Evolutionary conservation across 148 eudicot genomes (phyloP).

Genomic region (Rhododendron ovatum): DNA sequence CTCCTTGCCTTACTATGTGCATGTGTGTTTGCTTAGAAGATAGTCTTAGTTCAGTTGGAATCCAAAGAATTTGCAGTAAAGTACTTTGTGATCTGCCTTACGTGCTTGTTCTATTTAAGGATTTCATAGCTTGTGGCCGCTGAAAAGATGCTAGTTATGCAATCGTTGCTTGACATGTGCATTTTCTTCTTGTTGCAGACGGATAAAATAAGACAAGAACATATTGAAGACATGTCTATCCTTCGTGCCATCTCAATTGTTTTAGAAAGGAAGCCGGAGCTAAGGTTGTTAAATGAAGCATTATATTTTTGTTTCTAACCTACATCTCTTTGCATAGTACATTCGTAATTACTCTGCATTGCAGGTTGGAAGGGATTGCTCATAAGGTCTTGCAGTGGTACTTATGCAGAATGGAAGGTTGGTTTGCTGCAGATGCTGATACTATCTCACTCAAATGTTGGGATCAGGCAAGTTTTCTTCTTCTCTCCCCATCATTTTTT

Average conservation of each 20-base stretch:
- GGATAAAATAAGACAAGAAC: conserved; percentile 57
- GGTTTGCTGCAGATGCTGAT: conserved; percentile 99
- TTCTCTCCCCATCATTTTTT: not conserved
- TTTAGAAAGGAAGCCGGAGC: conserved; percentile 78
- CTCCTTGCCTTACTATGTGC: not conserved
- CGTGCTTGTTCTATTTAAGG: not conserved
- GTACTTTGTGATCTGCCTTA: not conserved
- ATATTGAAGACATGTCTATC: conserved; percentile 73
- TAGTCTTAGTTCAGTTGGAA: conserved; percentile 4
- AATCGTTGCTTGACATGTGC: not conserved
- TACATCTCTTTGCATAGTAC: not conserved
- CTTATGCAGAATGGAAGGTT: conserved; percentile 99
- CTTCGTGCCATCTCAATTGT: conserved; percentile 67
- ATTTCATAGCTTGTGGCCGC: not conserved
- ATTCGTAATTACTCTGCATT: conserved; percentile 14
- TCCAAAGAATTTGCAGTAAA: not conserved
- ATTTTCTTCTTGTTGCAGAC: conserved; percentile 39
- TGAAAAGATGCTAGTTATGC: not conserved
- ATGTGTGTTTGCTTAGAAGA: not conserved
- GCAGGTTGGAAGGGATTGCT: conserved; percentile 86
- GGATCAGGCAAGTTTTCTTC: conserved; percentile 62
- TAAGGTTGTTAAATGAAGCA: conserved; percentile 38
- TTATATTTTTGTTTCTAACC: not conserved
- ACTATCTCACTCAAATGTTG: conserved; percentile 85
- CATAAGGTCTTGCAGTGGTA: conserved; percentile 99